phyloP scores from a whole-genome alignment of 108 stramenopile species.

The Licmophora abbreviata region DNA sequence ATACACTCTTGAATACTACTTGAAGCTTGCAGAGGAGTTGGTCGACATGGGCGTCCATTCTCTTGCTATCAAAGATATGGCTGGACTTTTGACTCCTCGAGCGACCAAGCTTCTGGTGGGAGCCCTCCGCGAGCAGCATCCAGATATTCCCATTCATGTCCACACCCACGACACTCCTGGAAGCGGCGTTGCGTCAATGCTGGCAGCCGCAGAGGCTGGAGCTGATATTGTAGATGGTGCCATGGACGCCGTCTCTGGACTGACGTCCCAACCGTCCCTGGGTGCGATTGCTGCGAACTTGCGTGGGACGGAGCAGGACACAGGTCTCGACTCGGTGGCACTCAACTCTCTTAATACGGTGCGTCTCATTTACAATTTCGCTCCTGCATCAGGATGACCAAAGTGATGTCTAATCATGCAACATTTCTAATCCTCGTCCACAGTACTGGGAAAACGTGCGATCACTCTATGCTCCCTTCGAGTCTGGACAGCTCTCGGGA shows the following conservation, averaged over 20 bases:
- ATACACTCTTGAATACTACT: constrained; percentile 82
- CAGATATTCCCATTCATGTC: constrained; percentile 90
- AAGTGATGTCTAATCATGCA: background rate
- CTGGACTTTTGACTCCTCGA: constrained; percentile 85
- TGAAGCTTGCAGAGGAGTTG: constrained; percentile 56
- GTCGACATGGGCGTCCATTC: constrained; percentile 76
- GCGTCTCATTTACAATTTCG: background rate
- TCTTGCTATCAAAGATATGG: constrained; percentile 95
- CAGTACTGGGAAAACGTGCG: constrained; percentile 89
- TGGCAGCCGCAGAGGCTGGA: constrained; percentile 82
- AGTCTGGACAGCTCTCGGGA: constrained; percentile 85
- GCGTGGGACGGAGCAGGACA: constrained; percentile 71
- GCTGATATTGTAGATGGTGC: constrained; percentile 90
- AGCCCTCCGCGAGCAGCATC: constrained; percentile 78
- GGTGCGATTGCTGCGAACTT: constrained; percentile 82
- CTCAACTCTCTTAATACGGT: constrained; percentile 42
- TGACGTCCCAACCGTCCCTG: constrained; percentile 90
- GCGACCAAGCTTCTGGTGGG: constrained; percentile 69
- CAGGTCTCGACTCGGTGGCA: constrained; percentile 59
- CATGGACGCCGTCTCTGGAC: constrained; percentile 86
- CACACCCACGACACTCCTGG: constrained; percentile 98
- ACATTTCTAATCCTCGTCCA: background rate
- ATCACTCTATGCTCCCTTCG: constrained; percentile 87
- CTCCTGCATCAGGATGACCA: background rate
- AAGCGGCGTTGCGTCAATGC: constrained; percentile 88